phyloP scores from a whole-genome alignment of 306 rosid species.

The Ammopiptanthus mongolicus region DNA sequence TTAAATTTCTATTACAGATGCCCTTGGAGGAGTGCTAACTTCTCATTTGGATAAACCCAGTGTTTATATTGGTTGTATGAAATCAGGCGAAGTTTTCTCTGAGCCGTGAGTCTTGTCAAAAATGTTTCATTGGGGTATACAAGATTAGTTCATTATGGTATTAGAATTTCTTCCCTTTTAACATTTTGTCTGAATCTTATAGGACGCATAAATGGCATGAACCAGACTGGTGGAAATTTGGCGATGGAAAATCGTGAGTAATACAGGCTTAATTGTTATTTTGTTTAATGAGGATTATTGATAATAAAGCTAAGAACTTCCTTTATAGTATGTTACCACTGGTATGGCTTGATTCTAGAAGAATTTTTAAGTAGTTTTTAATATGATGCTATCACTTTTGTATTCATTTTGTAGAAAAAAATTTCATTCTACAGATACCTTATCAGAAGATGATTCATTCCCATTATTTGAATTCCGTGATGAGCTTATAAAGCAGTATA shows the following conservation, averaged over 20 bases:
- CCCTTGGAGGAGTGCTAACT: slow-evolving; percentile 54
- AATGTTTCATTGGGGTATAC: slow-evolving; percentile 14
- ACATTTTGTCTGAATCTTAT: slow-evolving; percentile 23
- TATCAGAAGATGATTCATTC: slow-evolving; percentile 16
- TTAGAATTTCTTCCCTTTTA: neutral
- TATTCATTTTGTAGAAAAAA: neutral
- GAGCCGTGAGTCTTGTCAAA: slow-evolving; percentile 48
- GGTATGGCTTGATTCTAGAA: neutral
- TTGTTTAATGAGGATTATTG: neutral
- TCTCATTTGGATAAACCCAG: slow-evolving; percentile 52
- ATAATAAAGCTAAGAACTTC: neutral
- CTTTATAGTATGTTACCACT: neutral
- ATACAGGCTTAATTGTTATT: neutral
- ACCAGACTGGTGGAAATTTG: slow-evolving; percentile 85
- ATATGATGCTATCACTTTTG: neutral
- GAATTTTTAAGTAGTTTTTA: neutral
- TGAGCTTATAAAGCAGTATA: neutral
- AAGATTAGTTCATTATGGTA: neutral
- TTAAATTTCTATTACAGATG: slow-evolving; percentile 42
- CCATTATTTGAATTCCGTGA: neutral
- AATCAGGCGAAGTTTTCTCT: slow-evolving; percentile 74
- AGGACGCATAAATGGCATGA: slow-evolving; percentile 66
- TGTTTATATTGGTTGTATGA: slow-evolving; percentile 73
- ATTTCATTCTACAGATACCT: neutral
- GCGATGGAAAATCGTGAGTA: slow-evolving; percentile 63